phyloP scores from a whole-genome alignment of 805 yeast genomes.

The Danielia reshetovae region DNA sequence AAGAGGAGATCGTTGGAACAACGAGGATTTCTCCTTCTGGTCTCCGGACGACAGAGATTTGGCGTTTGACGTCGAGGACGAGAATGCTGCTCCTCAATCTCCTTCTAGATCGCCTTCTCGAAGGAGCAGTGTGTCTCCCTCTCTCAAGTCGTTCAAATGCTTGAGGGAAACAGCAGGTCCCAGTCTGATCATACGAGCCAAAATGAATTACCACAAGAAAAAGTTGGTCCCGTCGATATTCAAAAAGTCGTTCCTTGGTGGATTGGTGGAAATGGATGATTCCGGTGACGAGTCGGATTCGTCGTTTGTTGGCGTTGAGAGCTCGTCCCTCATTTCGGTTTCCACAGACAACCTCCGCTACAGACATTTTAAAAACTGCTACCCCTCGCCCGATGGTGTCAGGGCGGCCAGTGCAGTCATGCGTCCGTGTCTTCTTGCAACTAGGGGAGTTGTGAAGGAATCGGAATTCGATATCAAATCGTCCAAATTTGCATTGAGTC shows the following conservation, averaged over 20 bases:
- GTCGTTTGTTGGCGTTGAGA: constrained; percentile 4
- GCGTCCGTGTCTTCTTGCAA: constrained; percentile 70
- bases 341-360: constrained; percentile 13
- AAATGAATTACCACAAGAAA: constrained; percentile 9
- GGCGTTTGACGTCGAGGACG: constrained; percentile 15
- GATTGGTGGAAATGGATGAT: constrained; percentile 3
- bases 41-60: constrained; percentile 55
- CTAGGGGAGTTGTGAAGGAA: constrained; percentile 52
- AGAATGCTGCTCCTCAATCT: too few relatives aligned
- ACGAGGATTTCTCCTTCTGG: constrained; percentile 90
- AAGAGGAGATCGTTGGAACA: constrained; percentile 92
- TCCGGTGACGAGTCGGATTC: constrained; percentile 4
- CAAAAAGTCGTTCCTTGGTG: constrained; percentile 5
- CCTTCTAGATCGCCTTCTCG: constrained; percentile 5
- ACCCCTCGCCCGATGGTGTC: constrained; percentile 54
- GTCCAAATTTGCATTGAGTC: constrained; percentile 44
- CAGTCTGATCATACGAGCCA: constrained; percentile 8
- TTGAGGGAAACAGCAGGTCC: constrained; percentile 7
- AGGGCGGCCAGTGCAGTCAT: constrained; percentile 72
- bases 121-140: constrained; percentile 12
- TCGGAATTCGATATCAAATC: constrained; percentile 58
- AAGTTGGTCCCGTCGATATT: constrained; percentile 9
- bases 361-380: constrained; percentile 31
- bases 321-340: constrained; percentile 9
- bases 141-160: constrained; percentile 8